A percentile compares a stretch with the other conserved stretches of the same genome.
phyloP scores from a whole-genome alignment of 73 alveolate genomes.

The Urostyla sp. region DNA sequence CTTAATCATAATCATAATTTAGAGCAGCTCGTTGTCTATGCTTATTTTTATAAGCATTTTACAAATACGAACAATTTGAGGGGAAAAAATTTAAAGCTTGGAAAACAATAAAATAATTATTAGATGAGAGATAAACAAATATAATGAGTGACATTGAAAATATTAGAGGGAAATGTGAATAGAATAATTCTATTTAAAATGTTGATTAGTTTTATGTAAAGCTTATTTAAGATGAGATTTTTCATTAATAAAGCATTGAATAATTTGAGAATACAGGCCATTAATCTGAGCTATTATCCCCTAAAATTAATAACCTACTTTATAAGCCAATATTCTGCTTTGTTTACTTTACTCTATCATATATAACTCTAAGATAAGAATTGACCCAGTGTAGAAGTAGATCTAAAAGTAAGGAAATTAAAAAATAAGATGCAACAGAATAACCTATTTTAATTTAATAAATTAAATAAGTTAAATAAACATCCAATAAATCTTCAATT shows the following conservation, averaged over 20 bases:
- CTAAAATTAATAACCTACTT: neutral
- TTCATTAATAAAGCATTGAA: neutral
- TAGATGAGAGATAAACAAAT: neutral
- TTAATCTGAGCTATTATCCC: neutral
- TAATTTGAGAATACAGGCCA: too few species aligned
- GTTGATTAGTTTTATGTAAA: neutral
- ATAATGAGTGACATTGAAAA: slow-evolving; percentile 9
- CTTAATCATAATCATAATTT: slow-evolving; percentile 2
- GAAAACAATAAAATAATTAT: neutral
- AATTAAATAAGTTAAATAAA: too few species aligned
- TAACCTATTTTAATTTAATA: neutral
- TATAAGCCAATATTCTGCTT: slow-evolving; percentile 41
- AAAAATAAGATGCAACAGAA: neutral
- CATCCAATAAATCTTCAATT: too few species aligned
- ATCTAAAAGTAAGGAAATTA: neutral
- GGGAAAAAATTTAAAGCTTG: neutral
- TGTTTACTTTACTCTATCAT: neutral
- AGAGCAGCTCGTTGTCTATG: slow-evolving; percentile 42
- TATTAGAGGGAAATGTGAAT: slow-evolving; percentile 15
- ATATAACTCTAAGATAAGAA: neutral
- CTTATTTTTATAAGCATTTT: slow-evolving; percentile 5
- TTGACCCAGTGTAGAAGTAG: neutral
- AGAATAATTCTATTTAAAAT: neutral
- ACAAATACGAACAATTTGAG: neutral
- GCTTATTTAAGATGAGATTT: neutral